A percentile compares a stretch with the other conserved stretches of the same genome.
These are phyloP conservation scores for Xylaria sp. DNA, from an alignment of 2,329 filamentous ascomycete species.

Conservation along the genomic window DNA sequence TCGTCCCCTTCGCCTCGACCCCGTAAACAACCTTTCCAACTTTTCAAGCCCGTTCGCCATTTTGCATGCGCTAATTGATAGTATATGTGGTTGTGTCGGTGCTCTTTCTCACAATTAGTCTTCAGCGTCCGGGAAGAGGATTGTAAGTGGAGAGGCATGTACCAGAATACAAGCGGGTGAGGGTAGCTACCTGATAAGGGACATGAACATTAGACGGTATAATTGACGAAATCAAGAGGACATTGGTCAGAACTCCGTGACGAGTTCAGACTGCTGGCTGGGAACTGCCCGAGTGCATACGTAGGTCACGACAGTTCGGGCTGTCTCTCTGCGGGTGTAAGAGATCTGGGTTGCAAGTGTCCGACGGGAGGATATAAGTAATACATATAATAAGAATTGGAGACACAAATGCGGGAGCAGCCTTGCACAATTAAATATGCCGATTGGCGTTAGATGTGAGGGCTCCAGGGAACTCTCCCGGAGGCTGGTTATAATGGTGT, in stretches of 20 bases:
- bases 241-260: background rate
- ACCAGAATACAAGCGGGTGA: conserved; percentile 2
- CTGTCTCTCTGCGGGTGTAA: background rate
- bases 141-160: conserved; percentile 8
- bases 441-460: conserved; percentile 36
- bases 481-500: conserved; percentile 5
- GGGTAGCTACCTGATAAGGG: background rate
- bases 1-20: conserved; percentile 54
- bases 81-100: background rate
- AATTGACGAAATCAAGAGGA: background rate
- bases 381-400: conserved; percentile 39
- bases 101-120: conserved; percentile 18
- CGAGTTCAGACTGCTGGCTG: conserved; percentile 1
- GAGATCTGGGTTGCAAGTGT: conserved; percentile 29
- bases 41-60: conserved; percentile 62
- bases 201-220: background rate
- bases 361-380: conserved; percentile 32
- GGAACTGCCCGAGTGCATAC: conserved; percentile 6
- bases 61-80: conserved; percentile 33
- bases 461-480: conserved; percentile 4
- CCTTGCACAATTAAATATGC: conserved; percentile 41
- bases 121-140: background rate
- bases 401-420: conserved; percentile 40
- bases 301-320: conserved; percentile 3
- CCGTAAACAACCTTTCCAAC: conserved; percentile 63